These are phyloP conservation scores for Hanseniaspora vineae DNA, from an alignment of 805 yeast species.

Conservation along the genomic window DNA sequence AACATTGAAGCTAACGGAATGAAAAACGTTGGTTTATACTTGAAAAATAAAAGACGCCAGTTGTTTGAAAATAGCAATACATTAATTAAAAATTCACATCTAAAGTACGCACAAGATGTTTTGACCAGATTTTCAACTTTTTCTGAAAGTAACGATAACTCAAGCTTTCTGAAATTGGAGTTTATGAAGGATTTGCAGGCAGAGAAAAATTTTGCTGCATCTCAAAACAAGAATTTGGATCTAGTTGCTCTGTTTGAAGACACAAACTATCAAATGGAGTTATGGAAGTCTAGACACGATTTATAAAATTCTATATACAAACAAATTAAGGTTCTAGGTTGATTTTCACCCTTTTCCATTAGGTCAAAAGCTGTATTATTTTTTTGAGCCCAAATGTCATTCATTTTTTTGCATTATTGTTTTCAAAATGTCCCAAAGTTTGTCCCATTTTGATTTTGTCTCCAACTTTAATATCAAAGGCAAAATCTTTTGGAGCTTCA, in stretches of 20 bases:
- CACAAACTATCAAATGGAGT: slow-evolving; percentile 14
- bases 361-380: too few relatives aligned
- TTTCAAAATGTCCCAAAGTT: slow-evolving; percentile 38
- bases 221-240: slow-evolving; percentile 1
- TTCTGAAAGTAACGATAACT: not conserved
- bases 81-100: not conserved
- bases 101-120: not conserved
- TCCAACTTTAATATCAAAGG: slow-evolving; percentile 58
- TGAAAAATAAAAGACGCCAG: not conserved
- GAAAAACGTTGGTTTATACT: not conserved
- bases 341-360: too few relatives aligned
- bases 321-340: too few relatives aligned
- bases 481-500: slow-evolving; percentile 81
- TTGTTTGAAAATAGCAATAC: not conserved
- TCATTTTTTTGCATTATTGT: not conserved
- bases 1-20: not conserved
- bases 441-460: slow-evolving; percentile 80
- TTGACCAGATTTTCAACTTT: not conserved
- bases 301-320: slow-evolving; percentile 1
- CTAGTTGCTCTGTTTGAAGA: slow-evolving; percentile 8
- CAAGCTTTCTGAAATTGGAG: not conserved
- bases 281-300: slow-evolving; percentile 15
- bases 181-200: not conserved
- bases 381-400: not conserved
- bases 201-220: slow-evolving; percentile 1